phyloP scores from a whole-genome alignment of 495 filamentous ascomycete genomes.

The Articulospora tetracladia region DNA sequence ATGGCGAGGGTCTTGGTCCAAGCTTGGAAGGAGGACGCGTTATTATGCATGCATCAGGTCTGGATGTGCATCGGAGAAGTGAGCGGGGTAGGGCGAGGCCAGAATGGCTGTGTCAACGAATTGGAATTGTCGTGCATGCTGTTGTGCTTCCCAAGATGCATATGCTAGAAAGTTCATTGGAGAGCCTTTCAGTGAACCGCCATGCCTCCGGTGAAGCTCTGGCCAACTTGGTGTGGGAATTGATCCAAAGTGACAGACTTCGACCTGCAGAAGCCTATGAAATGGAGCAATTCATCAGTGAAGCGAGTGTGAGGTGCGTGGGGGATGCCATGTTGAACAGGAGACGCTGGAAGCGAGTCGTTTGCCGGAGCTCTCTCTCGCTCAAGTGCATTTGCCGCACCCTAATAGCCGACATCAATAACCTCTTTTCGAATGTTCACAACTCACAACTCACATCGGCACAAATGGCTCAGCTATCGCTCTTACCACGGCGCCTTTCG shows the following conservation, averaged over 20 bases:
- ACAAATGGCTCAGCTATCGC: neutral
- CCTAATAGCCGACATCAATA: neutral
- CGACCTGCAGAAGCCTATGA: no score
- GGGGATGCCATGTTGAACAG: neutral
- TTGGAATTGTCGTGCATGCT: neutral
- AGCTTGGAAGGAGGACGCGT: neutral
- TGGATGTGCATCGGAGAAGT: neutral
- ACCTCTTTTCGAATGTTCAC: no score
- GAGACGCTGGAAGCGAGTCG: neutral
- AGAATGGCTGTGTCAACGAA: no score
- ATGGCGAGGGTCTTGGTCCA: neutral
- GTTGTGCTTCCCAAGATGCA: neutral
- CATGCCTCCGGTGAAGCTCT: neutral
- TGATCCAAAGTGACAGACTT: no score
- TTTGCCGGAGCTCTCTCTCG: neutral
- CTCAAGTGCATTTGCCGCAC: neutral
- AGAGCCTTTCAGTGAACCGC: neutral
- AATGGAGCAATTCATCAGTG: no score
- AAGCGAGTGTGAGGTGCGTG: no score
- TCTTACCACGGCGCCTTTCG: no score
- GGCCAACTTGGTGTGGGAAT: no score
- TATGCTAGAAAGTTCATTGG: neutral
- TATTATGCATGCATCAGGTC: neutral
- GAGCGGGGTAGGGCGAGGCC: neutral
- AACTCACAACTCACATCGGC: neutral